phyloP scores from a whole-genome alignment of 257 asterid species.

The Jacaranda mimosifolia region DNA sequence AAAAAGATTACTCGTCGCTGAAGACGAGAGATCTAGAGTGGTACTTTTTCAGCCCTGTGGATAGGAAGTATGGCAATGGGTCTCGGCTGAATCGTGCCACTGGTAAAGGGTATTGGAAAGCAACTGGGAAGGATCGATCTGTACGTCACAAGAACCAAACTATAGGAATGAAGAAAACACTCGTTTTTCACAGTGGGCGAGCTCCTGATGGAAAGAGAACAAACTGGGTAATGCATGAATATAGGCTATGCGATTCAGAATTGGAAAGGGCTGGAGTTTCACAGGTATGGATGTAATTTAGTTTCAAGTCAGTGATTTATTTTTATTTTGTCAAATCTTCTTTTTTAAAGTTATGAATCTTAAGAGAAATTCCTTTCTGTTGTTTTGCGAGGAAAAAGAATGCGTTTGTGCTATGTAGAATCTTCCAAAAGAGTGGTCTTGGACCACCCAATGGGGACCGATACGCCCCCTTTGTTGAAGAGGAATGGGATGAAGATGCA shows the following conservation, averaged over 20 bases:
- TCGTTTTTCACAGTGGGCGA: slow-evolving; percentile 87
- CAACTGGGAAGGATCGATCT: slow-evolving; percentile 89
- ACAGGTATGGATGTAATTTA: slow-evolving; percentile 59
- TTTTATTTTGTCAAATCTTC: slow-evolving; percentile 24
- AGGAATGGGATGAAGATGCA: slow-evolving; percentile 89
- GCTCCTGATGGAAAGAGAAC: slow-evolving; percentile 96
- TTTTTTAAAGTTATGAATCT: slow-evolving; percentile 37
- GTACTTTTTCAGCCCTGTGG: slow-evolving; percentile 94
- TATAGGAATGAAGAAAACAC: slow-evolving; percentile 95
- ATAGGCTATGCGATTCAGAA: slow-evolving; percentile 76
- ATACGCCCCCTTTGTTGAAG: slow-evolving; percentile 91
- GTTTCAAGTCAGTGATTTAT: slow-evolving; percentile 15
- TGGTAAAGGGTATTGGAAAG: slow-evolving; percentile 94
- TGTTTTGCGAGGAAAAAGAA: slow-evolving; percentile 66
- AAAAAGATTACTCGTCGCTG: slow-evolving; percentile 64
- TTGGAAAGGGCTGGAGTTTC: slow-evolving; percentile 68
- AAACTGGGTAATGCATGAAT: slow-evolving; percentile 98
- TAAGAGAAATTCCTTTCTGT: slow-evolving; percentile 36
- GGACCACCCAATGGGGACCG: slow-evolving; percentile 96
- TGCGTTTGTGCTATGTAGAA: slow-evolving; percentile 91
- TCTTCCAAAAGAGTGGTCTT: slow-evolving; percentile 89
- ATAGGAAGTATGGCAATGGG: slow-evolving; percentile 87
- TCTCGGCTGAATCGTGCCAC: slow-evolving; percentile 95
- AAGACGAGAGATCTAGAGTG: slow-evolving; percentile 90
- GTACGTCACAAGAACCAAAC: slow-evolving; percentile 67